phyloP scores from a whole-genome alignment of 805 yeast genomes.

The Pichia thaimueangensis region DNA sequence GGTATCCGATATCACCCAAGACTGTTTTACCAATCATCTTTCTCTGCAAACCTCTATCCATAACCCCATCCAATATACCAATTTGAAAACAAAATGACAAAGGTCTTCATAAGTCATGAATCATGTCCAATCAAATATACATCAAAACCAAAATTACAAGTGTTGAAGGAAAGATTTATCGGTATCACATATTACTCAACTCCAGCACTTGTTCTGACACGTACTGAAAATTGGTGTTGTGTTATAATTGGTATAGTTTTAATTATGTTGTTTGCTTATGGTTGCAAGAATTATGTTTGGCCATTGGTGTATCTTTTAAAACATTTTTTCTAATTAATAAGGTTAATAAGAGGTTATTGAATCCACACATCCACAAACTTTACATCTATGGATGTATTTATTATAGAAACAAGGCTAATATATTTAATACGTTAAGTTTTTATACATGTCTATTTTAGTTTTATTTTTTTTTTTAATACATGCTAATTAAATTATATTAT shows the following conservation, averaged over 20 bases:
- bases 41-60: too few species aligned
- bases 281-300: slow-evolving; percentile 8
- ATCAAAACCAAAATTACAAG: slow-evolving; percentile 1
- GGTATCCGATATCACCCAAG: too few species aligned
- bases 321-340: neutral
- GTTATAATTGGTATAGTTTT: neutral
- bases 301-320: slow-evolving; percentile 6
- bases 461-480: too few species aligned
- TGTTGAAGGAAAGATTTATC: slow-evolving; percentile 1
- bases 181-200: slow-evolving; percentile 4
- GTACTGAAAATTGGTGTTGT: slow-evolving; percentile 1
- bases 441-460: neutral
- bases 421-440: neutral
- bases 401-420: neutral
- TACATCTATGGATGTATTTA: neutral
- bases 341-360: too few species aligned
- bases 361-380: neutral
- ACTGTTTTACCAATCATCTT: too few species aligned
- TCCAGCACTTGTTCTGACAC: neutral
- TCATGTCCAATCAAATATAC: neutral
- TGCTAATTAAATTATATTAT: too few species aligned
- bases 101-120: slow-evolving; percentile 4
- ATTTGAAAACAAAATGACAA: slow-evolving; percentile 6
- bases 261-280: neutral
- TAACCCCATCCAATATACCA: too few species aligned